Conservation (phyloP, 176 grass and related monocot species). For the Oryza punctata region DNA sequence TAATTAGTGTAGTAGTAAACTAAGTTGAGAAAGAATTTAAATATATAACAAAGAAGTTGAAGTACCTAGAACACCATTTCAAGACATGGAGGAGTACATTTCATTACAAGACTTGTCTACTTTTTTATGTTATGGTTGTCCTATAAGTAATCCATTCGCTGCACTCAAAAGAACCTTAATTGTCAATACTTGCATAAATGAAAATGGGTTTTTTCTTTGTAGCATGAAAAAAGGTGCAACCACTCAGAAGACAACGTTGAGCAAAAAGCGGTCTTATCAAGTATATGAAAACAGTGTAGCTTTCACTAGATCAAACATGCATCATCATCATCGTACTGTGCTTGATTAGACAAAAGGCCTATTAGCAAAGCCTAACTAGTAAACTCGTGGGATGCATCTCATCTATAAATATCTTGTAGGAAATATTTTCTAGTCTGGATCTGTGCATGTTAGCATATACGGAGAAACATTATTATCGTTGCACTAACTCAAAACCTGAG, state of each 20-base stretch:
- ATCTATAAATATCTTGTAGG: background rate
- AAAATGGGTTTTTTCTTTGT: background rate
- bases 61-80: constrained; percentile 21
- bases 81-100: background rate
- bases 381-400: background rate
- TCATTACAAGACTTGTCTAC: constrained; percentile 11
- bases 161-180: background rate
- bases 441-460: constrained; percentile 17
- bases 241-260: background rate
- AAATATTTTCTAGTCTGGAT: constrained; percentile 8
- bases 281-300: background rate
- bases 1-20: background rate
- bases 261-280: constrained; percentile 24
- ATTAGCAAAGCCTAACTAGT: background rate
- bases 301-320: background rate
- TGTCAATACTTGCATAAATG: background rate
- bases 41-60: background rate
- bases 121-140: background rate
- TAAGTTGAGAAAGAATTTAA: background rate
- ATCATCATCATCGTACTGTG: background rate
- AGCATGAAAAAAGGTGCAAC: constrained; percentile 2
- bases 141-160: background rate
- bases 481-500: constrained; percentile 12
- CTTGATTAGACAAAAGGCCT: constrained; percentile 12
- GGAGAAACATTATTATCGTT: constrained; percentile 17